Percentiles rank a stretch among this genome's conserved stretches.
Evolutionary conservation across 208 protist species (phyloP).

Genomic region (Crithidia bombi): DNA sequence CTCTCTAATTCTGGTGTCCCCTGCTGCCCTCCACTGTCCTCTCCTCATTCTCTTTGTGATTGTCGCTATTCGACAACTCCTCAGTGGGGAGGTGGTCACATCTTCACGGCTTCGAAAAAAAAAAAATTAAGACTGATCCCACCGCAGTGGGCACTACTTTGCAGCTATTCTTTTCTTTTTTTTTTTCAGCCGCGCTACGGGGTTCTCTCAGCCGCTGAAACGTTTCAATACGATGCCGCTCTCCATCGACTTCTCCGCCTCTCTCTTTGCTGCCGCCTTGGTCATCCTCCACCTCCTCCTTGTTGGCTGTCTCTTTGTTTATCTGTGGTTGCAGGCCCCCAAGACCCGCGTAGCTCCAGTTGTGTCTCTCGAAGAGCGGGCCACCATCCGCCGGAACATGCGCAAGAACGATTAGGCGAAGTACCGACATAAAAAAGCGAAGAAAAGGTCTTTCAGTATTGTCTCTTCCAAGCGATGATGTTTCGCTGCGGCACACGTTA

Average conservation of each 20-base stretch:
- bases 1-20: no score
- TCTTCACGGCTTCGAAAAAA: no score
- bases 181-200: background rate
- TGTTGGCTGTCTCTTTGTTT: constrained; percentile 29
- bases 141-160: no score
- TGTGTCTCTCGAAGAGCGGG: constrained; percentile 23
- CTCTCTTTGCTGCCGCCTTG: constrained; percentile 25
- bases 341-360: constrained; percentile 6
- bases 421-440: background rate
- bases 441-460: background rate
- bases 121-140: no score
- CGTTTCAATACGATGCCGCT: constrained; percentile 9
- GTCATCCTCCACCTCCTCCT: constrained; percentile 36
- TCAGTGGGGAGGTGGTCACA: no score
- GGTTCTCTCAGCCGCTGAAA: no score
- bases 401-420: constrained; percentile 13
- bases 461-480: background rate
- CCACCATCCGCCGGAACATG: constrained; percentile 29
- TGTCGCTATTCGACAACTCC: no score
- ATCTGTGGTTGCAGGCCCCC: constrained; percentile 35
- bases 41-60: no score
- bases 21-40: no score
- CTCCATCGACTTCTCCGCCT: constrained; percentile 23
- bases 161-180: background rate
- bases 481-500: background rate